Base-by-base conservation (phyloP, 352 stramenopile species). In the Pythium dissimile region DNA sequence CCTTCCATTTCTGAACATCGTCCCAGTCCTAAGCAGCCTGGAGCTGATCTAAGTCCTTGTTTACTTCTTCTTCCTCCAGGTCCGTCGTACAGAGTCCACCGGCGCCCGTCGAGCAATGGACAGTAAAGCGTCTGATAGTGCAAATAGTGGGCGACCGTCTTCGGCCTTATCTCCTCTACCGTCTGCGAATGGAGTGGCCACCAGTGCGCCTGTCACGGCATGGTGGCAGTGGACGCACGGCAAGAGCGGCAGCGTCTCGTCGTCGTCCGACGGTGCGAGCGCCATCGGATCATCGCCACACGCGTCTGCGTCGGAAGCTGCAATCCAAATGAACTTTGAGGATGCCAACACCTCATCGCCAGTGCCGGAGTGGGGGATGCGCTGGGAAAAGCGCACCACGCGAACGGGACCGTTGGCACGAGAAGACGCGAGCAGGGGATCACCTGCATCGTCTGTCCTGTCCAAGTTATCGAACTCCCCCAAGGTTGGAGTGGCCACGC, bases 171-270 rank as follows among this genome's bases (percentile, higher is more conserved):
- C 12, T 20, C 5, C 34, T 41, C 13, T 5, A n/a, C n/a, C 23
- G 13, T 44, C 52, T 15, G 15, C 37, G 20, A 44, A 18, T 31
- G 47, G 43, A 5, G n/a, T n/a, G n/a, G n/a, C n/a, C n/a, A 66
- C 66, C 30, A 54, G 42, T 32, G 75, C 78, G 8, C 11, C 38
- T 11, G 53, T 27, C 20, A 54, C 56, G 35, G 59, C 72, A 18
- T 91, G 80, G 83, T 91, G 79, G 83, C 77, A 78, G 51, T 93
- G 80, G 80, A 88, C 70, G 2, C 78, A 86, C 43, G 83, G 80
- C 53, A 85, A 82, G 58, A 91, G 78, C 50, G 80, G 80, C 53
- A 82, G 60, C 34, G 69, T 85, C 45, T 78, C 74, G 46, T 87
- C 76, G 3, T 86, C 77, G 4, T 85, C 77, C 13, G 62, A 74